Percentiles rank a stretch among this genome's conserved stretches.
phyloP scores from a whole-genome alignment of 352 stramenopile genomes.

The Hyaloperonospora arabidopsidis region DNA sequence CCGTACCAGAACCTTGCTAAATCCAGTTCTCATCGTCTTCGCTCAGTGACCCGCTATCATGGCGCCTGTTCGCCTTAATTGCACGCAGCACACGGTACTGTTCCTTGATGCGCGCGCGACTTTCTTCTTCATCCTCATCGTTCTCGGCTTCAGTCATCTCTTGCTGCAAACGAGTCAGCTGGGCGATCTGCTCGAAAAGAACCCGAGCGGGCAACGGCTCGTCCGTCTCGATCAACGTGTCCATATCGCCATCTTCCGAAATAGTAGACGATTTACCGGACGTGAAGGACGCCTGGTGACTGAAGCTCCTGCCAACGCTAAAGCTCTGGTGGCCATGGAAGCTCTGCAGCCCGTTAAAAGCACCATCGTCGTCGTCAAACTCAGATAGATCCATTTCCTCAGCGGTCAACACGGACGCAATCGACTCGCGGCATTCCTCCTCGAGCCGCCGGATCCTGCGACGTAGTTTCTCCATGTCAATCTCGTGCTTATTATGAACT shows the following conservation, averaged over 20 bases:
- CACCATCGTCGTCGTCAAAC: constrained; percentile 26
- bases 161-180: constrained; percentile 47
- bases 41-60: constrained; percentile 9
- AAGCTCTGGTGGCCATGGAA: constrained; percentile 3
- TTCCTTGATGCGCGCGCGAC: constrained; percentile 45
- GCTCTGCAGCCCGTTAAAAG: constrained; percentile 9
- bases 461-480: constrained; percentile 39
- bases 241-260: constrained; percentile 13
- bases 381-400: constrained; percentile 42
- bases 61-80: constrained; percentile 32
- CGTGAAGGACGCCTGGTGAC: constrained; percentile 19
- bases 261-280: constrained; percentile 22
- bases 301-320: constrained; percentile 9
- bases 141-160: constrained; percentile 40
- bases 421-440: constrained; percentile 49
- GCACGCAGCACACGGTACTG: constrained; percentile 45
- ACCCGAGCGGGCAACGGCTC: constrained; percentile 33
- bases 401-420: constrained; percentile 41
- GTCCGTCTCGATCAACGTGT: constrained; percentile 19
- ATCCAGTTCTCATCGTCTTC: constrained; percentile 25
- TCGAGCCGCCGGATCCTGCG: constrained; percentile 38
- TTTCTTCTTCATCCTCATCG: constrained; percentile 42
- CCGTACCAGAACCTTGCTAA: constrained; percentile 9
- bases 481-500: constrained; percentile 34
- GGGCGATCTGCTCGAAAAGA: constrained; percentile 44